Percentiles rank a stretch among this genome's conserved stretches.
phyloP scores from a whole-genome alignment of 345 rosid species.

The Mallotus nudiflorus region DNA sequence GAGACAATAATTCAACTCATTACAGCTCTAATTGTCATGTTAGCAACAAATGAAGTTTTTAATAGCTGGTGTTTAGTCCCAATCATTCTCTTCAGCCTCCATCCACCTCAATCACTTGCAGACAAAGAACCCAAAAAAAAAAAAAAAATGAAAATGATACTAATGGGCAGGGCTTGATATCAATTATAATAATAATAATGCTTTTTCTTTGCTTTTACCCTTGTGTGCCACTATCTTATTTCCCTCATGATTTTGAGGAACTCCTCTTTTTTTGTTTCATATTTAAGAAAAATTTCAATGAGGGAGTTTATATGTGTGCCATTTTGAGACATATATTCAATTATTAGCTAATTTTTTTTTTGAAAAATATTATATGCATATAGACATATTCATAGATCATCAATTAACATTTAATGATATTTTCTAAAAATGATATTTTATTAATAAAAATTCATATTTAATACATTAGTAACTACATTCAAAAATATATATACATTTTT shows the following conservation, averaged over 20 bases:
- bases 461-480: too few relatives aligned
- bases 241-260: neutral
- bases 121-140: neutral
- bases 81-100: constrained; percentile 11
- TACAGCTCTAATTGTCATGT: neutral
- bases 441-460: too few relatives aligned
- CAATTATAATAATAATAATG: neutral
- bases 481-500: too few relatives aligned
- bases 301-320: too few relatives aligned
- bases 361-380: too few relatives aligned
- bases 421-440: too few relatives aligned
- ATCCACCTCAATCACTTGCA: neutral
- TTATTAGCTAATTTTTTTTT: too few relatives aligned
- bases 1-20: neutral
- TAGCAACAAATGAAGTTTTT: constrained; percentile 1
- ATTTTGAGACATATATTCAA: too few relatives aligned
- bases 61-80: constrained; percentile 6
- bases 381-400: too few relatives aligned
- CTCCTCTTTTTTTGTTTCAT: neutral
- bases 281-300: too few relatives aligned
- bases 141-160: too few relatives aligned
- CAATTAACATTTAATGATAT: too few relatives aligned
- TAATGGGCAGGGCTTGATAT: neutral
- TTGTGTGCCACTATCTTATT: neutral
- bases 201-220: neutral